A percentile compares a stretch with the other conserved stretches of the same genome.
These are phyloP conservation scores for Psilocybe azurescens DNA, from an alignment of 768 basidiomycete species.

Conservation along the genomic window DNA sequence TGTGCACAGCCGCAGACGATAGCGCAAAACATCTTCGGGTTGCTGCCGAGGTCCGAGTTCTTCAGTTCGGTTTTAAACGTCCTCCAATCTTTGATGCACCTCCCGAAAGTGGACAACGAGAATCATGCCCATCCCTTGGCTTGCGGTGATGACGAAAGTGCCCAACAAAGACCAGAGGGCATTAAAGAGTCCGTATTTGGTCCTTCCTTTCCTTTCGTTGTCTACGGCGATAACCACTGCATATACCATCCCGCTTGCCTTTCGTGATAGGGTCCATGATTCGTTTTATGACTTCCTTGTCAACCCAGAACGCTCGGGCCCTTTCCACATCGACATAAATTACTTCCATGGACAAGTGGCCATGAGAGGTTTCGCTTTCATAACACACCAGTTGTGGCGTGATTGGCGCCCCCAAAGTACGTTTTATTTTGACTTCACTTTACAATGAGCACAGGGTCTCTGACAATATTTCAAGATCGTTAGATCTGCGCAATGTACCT, in stretches of 20 bases:
- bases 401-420: constrained; percentile 9
- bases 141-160: constrained; percentile 11
- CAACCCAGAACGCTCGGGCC: constrained; percentile 13
- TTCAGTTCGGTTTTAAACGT: constrained; percentile 11
- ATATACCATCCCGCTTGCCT: constrained; percentile 12
- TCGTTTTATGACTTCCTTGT: constrained; percentile 15
- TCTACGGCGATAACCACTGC: constrained; percentile 13
- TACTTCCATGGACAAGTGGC: constrained; percentile 12
- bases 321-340: constrained; percentile 11
- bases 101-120: constrained; percentile 12
- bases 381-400: constrained; percentile 12
- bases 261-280: constrained; percentile 16
- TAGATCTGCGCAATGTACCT: neutral
- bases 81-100: constrained; percentile 11
- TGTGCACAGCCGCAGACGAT: constrained; percentile 13
- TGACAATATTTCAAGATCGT: no score
- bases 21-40: constrained; percentile 8
- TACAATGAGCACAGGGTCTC: neutral
- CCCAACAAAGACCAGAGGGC: constrained; percentile 13
- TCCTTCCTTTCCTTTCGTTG: constrained; percentile 10
- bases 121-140: constrained; percentile 12
- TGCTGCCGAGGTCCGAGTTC: neutral
- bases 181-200: constrained; percentile 11
- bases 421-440: neutral
- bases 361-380: constrained; percentile 4